Conservation (phyloP, 2,329 filamentous ascomycete species). For the Botrytis hyacinthi region DNA sequence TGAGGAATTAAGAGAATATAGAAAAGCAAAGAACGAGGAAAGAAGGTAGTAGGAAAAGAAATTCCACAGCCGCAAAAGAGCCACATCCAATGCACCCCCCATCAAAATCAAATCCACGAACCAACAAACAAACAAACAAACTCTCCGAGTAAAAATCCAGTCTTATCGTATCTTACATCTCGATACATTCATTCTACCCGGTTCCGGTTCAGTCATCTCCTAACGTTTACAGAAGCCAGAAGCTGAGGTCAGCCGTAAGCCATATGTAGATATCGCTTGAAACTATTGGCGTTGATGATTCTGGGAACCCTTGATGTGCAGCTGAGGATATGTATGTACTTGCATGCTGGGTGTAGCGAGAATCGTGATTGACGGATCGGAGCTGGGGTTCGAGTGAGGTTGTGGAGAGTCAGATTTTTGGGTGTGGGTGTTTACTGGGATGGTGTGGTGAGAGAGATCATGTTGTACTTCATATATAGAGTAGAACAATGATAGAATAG, state of each 20-base stretch:
- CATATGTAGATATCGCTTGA: neutral
- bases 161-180: neutral
- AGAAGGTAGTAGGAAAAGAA: neutral
- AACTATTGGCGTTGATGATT: neutral
- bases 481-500: no score
- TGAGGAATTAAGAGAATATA: neutral
- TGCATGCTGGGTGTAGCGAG: neutral
- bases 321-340: neutral
- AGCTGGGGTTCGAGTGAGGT: neutral
- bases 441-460: no score
- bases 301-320: neutral
- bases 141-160: neutral
- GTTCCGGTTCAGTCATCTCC: neutral
- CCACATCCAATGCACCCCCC: neutral
- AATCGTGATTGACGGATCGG: slow-evolving; percentile 3
- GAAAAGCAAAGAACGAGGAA: neutral
- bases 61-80: neutral
- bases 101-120: neutral
- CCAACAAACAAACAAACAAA: neutral
- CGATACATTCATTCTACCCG: neutral
- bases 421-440: neutral
- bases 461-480: no score
- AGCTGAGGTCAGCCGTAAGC: neutral
- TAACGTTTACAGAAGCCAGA: neutral
- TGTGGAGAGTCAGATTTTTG: neutral